These are phyloP conservation scores for Phtheirospermum japonicum DNA, from an alignment of 257 asterid species.

Conservation along the genomic window DNA sequence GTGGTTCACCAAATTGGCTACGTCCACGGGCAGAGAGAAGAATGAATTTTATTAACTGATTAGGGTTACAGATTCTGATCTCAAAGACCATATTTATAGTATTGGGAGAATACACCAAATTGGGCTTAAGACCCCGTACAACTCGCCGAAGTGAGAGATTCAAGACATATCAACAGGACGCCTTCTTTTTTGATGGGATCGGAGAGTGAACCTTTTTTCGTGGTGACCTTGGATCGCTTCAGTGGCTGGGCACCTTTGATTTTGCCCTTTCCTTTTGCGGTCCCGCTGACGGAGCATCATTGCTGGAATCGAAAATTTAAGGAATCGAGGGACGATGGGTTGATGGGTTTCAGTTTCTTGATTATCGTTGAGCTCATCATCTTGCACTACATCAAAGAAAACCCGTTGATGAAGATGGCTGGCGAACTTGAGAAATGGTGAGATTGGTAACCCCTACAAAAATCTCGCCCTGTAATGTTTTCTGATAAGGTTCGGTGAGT, in stretches of 20 bases:
- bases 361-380: constrained; percentile 39
- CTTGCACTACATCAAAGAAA: constrained; percentile 17
- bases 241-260: constrained; percentile 54
- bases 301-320: constrained; percentile 57
- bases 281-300: constrained; percentile 79
- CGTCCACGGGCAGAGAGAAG: no score
- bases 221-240: constrained; percentile 62
- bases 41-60: no score
- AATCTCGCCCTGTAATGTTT: not conserved
- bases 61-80: no score
- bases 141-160: no score
- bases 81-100: no score
- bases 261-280: constrained; percentile 88
- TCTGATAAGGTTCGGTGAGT: no score
- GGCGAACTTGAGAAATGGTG: not conserved
- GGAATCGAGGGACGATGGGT: constrained; percentile 39
- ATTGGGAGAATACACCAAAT: no score
- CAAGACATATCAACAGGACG: no score
- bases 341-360: constrained; percentile 45
- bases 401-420: constrained; percentile 3
- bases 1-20: no score
- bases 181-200: constrained; percentile 40
- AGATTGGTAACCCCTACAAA: constrained; percentile 1
- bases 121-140: no score
- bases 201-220: constrained; percentile 50